Evolutionary conservation across 345 rosid species (phyloP), one percentile per base, ranked within the genome.

Genomic region (Limnanthes douglasii): DNA sequence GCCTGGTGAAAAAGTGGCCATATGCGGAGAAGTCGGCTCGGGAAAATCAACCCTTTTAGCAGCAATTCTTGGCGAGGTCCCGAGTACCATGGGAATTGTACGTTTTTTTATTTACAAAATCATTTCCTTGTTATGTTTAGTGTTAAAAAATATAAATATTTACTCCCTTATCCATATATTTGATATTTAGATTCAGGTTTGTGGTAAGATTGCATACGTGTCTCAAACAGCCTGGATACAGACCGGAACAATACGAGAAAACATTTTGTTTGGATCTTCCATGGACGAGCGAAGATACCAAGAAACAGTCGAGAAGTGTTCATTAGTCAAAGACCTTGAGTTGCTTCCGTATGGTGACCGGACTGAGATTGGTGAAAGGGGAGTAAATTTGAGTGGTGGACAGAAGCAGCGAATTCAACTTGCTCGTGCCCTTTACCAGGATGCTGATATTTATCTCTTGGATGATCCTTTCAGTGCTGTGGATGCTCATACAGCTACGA

Each of bases 381-480:
- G 97, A 42, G 97, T 88, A 22, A 88, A 88, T 68, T 69, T 88
- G 51, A 88, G 97, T 37, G 95, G 97, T 14, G 95, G 97, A 40
- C 97, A 88, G 64, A 88, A 83, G 53, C 97, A 88, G 68, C 51
- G 93, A 49, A 75, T 88, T 62, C 97, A 88, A 57, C 90, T 88
- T 32, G 95, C 97, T 23, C 95, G 93, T 42, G 95, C 97, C 13
- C 84, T 88, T 17, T 88, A 88, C 60, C 86, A 88, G 54, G 66
- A 83, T 28, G 93, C 93, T 18, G 97, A 88, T 50, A 72, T 79
- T 18, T 88, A 88, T 41, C 83, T 88, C 20, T 48, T 88, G 63
- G 97, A 83, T 30, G 97, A 88, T 66, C 95, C 97, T 5, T 88
- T 88, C 41, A 88, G 97, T 47, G 95, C 95, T 3, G 94, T 88